Base-by-base conservation (phyloP, 352 stramenopile species). In the Phytophthora multivora region DNA sequence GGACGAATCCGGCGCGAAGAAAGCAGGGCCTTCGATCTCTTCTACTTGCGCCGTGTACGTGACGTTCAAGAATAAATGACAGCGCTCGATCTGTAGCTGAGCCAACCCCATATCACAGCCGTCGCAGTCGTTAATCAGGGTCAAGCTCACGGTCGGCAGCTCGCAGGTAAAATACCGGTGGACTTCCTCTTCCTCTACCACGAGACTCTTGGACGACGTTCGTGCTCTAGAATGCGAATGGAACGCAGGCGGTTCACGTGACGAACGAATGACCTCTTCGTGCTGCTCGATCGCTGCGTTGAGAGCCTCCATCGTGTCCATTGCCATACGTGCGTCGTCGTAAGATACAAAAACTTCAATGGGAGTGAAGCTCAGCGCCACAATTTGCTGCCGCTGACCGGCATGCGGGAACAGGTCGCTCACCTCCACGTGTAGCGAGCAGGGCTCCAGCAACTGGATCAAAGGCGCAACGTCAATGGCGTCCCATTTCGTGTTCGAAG, bases 81-180 rank as follows among this genome's bases (percentile, higher is more conserved):
- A 89, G 15, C 74, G 77, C 59, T 88, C 77, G 21, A 92, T 78
- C 30, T 88, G 76, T 28, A 93, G 59, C 52, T 95, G 86, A 10
- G 84, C 62, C 10, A 95, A 80, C 2, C 85, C 85, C 84, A 95
- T 95, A 63, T 95, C 86, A 55, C 86, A 93, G 7, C 83, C 85
- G 30, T 93, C 85, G 54, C 86, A 93, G 62, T 95, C 86, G 39
- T 95, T 95, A 51, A 95, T 92, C 16, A 95, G 43, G 1, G 85
- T 93, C 42, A 95, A 52, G 23, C 69, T 74, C 59, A 95, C 79
- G 4, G 78, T 82, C 15, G 69, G 68, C 25, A 92, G 54, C 19
- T 95, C 83, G 25, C 79, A 88, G 19, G 86, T 93, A 39, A 93
- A 83, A 54, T 92, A 91, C 9, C 83, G 82, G 49, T 93, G 82